phyloP scores from a whole-genome alignment of 306 rosid genomes.

The Medicago ruthenica region DNA sequence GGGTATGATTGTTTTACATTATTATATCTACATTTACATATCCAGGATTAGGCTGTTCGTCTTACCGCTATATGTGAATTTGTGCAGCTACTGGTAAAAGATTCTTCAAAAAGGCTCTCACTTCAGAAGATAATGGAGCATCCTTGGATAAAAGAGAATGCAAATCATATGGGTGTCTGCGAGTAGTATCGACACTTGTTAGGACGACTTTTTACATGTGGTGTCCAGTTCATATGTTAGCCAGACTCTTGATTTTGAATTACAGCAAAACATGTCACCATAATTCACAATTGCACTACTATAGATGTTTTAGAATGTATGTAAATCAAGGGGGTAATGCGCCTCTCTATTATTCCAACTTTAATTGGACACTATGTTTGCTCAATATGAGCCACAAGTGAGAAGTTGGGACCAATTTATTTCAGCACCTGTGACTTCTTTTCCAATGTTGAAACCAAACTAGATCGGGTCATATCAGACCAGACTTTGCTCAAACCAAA shows the following conservation, averaged over 20 bases:
- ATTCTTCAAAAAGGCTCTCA: slow-evolving; percentile 74
- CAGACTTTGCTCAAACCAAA: too few relatives aligned
- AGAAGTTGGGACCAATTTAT: not conserved
- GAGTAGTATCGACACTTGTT: slow-evolving; percentile 27
- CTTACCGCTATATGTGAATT: slow-evolving; percentile 29
- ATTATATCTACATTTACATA: not conserved
- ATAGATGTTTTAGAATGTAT: not conserved
- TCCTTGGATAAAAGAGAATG: slow-evolving; percentile 85
- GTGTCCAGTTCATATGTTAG: not conserved
- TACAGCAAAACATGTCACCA: not conserved
- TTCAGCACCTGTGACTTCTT: too few relatives aligned
- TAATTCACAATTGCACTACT: not conserved
- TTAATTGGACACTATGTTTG: not conserved
- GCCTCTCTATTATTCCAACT: not conserved
- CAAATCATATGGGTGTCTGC: slow-evolving; percentile 64
- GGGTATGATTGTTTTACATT: slow-evolving; percentile 51
- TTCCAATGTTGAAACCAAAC: too few relatives aligned
- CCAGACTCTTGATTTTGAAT: not conserved
- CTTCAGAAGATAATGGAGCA: slow-evolving; percentile 82
- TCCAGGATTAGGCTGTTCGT: not conserved
- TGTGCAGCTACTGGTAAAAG: slow-evolving; percentile 81
- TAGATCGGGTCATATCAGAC: too few relatives aligned
- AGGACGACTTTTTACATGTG: not conserved
- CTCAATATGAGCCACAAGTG: not conserved
- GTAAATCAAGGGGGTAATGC: too few relatives aligned